Base-by-base conservation (phyloP, 2,329 filamentous ascomycete genomes). In the Penicillium sp. region DNA sequence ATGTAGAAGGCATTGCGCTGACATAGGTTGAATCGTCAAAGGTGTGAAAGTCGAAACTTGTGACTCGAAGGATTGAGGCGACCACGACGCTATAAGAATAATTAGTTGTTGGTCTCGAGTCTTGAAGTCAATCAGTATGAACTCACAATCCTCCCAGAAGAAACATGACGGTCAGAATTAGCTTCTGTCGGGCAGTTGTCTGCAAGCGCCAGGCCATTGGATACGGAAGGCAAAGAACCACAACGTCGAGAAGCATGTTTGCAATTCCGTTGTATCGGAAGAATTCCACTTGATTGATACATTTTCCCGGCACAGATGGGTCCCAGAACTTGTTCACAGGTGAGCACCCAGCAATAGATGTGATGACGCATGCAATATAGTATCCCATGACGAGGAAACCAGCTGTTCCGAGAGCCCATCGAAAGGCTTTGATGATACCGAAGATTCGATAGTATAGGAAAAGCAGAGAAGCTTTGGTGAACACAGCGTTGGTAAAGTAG, bases 381-480 rank as follows among this genome's bases (percentile, higher is more conserved):
- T 59, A 67, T 18, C 33, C 51, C 10, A 55, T 47, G 13, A 65
- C 51, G 0, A 66, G 23, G 21, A 51, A 46, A 6, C 50, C 59
- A 2, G 58, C 50, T n/a, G 49, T 23, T 42, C 48, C 48, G 4
- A 68, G 54, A 16, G 51, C 54, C 54, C 56, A 62, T 15, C 65
- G 60, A 46, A 67, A 68, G 29, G 26, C 15, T 6, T 23, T 44
- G 12, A 67, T 58, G 4, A 68, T 51, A 21, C 64, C 61, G 31
- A 68, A 67, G 24, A 68, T 65, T n/a, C 65, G 60, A 13, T 65
- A 51, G 49, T 66, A 68, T 12, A 68, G 57, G n/a, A 67, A 54
- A 4, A 67, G 51, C 8, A 67, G 45, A 0, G 65, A 66, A 6
- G 56, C 36, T 42, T 66, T 67, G 13, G 63, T 67, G 24, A 62